Conservation (phyloP, 352 stramenopile genomes). For the Albugo candida region DNA sequence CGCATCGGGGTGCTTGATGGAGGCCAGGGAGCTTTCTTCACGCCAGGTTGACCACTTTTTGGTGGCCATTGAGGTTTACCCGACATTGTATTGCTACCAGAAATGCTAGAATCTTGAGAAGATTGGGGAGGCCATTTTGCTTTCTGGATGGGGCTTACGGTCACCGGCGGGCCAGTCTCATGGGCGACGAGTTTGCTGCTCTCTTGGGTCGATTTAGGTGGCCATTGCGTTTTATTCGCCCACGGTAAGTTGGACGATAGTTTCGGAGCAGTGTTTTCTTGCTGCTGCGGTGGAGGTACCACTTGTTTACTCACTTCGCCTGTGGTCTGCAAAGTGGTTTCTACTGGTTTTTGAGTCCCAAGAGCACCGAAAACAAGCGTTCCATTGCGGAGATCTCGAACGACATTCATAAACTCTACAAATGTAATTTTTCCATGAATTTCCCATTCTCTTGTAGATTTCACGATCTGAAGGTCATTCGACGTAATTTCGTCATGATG, state of each 20-base stretch:
- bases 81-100: background rate
- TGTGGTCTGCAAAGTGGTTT: background rate
- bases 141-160: slow-evolving; percentile 3
- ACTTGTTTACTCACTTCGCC: background rate
- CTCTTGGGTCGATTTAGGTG: slow-evolving; percentile 1
- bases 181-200: background rate
- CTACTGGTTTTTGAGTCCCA: background rate
- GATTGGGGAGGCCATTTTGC: slow-evolving; percentile 11
- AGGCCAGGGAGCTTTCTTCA: slow-evolving; percentile 9
- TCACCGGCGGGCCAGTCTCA: too few species aligned
- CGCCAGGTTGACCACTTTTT: slow-evolving; percentile 8
- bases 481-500: slow-evolving; percentile 21
- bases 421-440: slow-evolving; percentile 38
- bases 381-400: slow-evolving; percentile 52
- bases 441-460: slow-evolving; percentile 50
- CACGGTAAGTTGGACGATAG: background rate
- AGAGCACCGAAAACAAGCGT: slow-evolving; percentile 28
- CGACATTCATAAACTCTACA: slow-evolving; percentile 61
- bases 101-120: background rate
- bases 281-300: slow-evolving; percentile 7
- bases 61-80: slow-evolving; percentile 20
- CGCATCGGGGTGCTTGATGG: background rate
- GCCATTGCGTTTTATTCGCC: slow-evolving; percentile 10
- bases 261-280: background rate
- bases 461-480: slow-evolving; percentile 16